phyloP scores from a whole-genome alignment of 768 basidiomycete genomes.

The Agaricus subrufescens region DNA sequence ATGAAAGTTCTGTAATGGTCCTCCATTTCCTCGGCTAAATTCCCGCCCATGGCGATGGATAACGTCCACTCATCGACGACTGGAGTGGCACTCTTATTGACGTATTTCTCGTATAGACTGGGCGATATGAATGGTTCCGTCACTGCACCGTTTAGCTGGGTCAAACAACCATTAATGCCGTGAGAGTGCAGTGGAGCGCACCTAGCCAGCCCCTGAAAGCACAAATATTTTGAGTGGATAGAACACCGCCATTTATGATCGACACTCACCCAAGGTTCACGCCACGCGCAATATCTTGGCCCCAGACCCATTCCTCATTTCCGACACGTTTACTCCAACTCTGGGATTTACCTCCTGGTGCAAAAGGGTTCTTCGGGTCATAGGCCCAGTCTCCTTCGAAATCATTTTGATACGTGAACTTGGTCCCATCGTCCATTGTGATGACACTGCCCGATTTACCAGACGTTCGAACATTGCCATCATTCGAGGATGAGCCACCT shows the following conservation, averaged over 20 bases:
- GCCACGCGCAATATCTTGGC: conserved; percentile 50
- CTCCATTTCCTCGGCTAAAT: conserved; percentile 64
- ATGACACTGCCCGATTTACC: conserved; percentile 68
- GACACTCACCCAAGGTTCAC: conserved; percentile 52
- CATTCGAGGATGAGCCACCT: conserved; percentile 4
- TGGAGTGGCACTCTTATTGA: conserved; percentile 31
- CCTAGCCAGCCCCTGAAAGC: conserved; percentile 40
- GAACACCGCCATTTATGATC: conserved; percentile 2
- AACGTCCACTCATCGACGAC: conserved; percentile 77
- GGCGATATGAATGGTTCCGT: conserved; percentile 79
- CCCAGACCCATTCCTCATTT: conserved; percentile 68
- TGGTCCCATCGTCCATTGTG: conserved; percentile 70
- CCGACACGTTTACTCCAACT: conserved; percentile 76
- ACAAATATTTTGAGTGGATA: background rate
- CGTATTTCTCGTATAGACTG: conserved; percentile 63
- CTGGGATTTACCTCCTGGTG: conserved; percentile 68
- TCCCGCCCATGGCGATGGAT: conserved; percentile 59
- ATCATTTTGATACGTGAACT: conserved; percentile 71
- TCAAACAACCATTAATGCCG: background rate
- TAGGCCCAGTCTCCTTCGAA: conserved; percentile 83
- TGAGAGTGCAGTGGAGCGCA: conserved; percentile 15
- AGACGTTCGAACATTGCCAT: conserved; percentile 23
- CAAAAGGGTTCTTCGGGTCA: conserved; percentile 69
- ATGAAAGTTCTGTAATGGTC: conserved; percentile 67
- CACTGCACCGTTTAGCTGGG: conserved; percentile 25